These are phyloP conservation scores for Allomyces macrogynus DNA, from an alignment of 192 early-diverging fungal genomes.

Conservation along the genomic window DNA sequence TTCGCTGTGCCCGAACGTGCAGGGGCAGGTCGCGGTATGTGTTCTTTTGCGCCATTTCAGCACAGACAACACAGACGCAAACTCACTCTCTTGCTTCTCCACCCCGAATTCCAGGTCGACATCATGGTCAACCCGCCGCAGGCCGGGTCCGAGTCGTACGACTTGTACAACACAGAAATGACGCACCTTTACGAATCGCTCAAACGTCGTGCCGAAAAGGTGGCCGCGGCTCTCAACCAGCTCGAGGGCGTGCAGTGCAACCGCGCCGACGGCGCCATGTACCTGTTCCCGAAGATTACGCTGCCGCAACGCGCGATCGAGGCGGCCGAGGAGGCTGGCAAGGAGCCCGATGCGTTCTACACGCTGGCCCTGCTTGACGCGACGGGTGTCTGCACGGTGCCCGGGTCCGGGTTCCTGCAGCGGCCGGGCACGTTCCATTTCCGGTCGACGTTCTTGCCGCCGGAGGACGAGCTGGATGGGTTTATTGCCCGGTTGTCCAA, in stretches of 20 bases:
- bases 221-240: conserved; percentile 56
- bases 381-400: conserved; percentile 94
- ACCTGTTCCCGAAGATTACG: conserved; percentile 70
- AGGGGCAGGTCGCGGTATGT: conserved; percentile 68
- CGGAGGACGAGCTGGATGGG: conserved; percentile 73
- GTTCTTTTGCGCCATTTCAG: no score
- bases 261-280: conserved; percentile 85
- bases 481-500: conserved; percentile 53
- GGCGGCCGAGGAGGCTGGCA: conserved; percentile 43
- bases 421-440: conserved; percentile 78
- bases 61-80: no score
- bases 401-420: conserved; percentile 87
- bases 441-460: conserved; percentile 88
- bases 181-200: conserved; percentile 60
- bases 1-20: conserved; percentile 80
- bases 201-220: conserved; percentile 45
- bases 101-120: conserved; percentile 20
- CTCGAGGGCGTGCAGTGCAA: conserved; percentile 73
- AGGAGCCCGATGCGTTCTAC: conserved; percentile 72
- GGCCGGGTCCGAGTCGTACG: conserved; percentile 55
- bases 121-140: conserved; percentile 81
- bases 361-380: conserved; percentile 77
- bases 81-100: no score
- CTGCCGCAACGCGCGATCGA: conserved; percentile 57
- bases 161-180: conserved; percentile 49